These are phyloP conservation scores for Alternaria panax DNA, from an alignment of 2,329 filamentous ascomycete species.

Conservation along the genomic window DNA sequence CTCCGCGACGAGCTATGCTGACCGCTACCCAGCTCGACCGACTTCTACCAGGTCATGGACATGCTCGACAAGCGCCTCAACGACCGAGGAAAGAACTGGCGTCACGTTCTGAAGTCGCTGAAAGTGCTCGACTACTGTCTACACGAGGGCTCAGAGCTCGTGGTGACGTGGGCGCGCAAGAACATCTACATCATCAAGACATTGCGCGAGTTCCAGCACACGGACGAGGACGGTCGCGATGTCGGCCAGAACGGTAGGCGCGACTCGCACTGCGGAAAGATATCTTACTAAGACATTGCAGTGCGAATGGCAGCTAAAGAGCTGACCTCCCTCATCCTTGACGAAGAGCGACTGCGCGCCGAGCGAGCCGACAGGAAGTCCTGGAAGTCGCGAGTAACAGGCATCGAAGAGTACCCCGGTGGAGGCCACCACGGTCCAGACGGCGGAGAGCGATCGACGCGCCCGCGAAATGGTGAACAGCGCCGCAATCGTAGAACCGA, in stretches of 20 bases:
- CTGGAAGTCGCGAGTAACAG: conserved; percentile 96
- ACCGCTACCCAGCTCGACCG: conserved; percentile 72
- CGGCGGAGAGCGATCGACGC: conserved; percentile 50
- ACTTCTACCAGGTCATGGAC: conserved; percentile 99
- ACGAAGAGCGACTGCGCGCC: conserved; percentile 88
- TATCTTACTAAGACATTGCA: conserved; percentile 51
- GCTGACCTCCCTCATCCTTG: conserved; percentile 86
- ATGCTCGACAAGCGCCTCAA: conserved; percentile 99
- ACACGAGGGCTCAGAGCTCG: conserved; percentile 94
- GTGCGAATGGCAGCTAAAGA: conserved; percentile 97
- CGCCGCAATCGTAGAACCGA: conserved; percentile 67
- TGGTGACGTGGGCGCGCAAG: conserved; percentile 97
- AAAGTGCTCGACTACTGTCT: conserved; percentile 98
- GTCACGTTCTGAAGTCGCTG: conserved; percentile 94
- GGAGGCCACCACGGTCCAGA: conserved; percentile 35
- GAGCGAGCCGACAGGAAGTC: conserved; percentile 91
- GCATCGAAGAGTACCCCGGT: conserved; percentile 80
- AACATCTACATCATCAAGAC: conserved; percentile 99
- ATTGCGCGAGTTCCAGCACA: conserved; percentile 92
- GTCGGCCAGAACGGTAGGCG: conserved; percentile 91
- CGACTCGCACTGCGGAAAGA: neutral
- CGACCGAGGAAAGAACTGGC: conserved; percentile 99
- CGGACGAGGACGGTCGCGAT: conserved; percentile 93
- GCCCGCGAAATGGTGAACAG: conserved; percentile 49
- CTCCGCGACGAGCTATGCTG: conserved; percentile 30